A percentile compares a stretch with the other conserved stretches of the same genome.
phyloP scores from a whole-genome alignment of 306 rosid genomes.

The Myrica gale region DNA sequence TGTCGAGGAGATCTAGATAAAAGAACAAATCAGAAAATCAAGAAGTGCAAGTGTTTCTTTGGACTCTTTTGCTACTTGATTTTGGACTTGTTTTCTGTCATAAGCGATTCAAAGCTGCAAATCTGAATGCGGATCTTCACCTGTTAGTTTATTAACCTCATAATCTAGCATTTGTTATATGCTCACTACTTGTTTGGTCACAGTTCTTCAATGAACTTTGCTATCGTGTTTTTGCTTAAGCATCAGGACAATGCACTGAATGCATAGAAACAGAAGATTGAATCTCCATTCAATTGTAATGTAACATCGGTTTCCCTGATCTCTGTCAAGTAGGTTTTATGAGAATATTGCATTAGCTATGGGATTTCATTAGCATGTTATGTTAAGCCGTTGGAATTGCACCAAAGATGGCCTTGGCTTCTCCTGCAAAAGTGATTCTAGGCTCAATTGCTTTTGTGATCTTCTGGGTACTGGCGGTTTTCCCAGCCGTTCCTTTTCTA shows the following conservation, averaged over 20 bases:
- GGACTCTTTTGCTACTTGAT: background rate
- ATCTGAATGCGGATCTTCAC: background rate
- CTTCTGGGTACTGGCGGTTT: constrained; percentile 88
- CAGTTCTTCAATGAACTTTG: constrained; percentile 3
- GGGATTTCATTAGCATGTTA: background rate
- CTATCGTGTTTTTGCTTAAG: background rate
- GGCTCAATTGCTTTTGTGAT: constrained; percentile 73
- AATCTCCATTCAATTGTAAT: constrained; percentile 13
- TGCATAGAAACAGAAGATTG: background rate
- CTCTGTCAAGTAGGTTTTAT: background rate
- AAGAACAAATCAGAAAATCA: background rate
- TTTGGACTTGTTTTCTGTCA: background rate
- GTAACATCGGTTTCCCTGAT: constrained; percentile 7
- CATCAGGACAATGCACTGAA: background rate
- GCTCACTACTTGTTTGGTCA: constrained; percentile 11
- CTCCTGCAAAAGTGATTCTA: constrained; percentile 60
- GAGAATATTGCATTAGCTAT: background rate
- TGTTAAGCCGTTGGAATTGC: background rate
- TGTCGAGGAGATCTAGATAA: background rate
- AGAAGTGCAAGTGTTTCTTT: background rate
- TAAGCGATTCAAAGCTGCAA: background rate
- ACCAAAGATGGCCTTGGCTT: constrained; percentile 59
- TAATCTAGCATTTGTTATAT: background rate
- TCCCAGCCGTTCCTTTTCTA: constrained; percentile 80
- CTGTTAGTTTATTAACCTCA: too few species aligned